Base-by-base conservation (phyloP, 2,329 filamentous ascomycete species). In the Chaetomium sp. region DNA sequence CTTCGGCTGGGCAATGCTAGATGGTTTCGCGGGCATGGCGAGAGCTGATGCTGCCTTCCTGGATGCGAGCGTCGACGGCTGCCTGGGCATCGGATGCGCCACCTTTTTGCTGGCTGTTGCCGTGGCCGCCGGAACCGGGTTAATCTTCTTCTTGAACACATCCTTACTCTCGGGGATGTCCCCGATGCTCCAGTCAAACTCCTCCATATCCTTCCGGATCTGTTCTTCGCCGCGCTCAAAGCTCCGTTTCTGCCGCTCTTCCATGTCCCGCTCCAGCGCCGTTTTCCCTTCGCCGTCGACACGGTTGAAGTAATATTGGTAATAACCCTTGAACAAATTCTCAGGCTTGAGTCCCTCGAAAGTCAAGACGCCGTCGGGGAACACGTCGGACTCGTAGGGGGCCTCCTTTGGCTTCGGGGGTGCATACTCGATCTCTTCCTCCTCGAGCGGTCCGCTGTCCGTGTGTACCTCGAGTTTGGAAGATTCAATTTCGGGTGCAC, bases 371-470 rank as follows among this genome's bases (percentile, higher is more conserved):
- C 80, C 81, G 54, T 82, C 78, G 4, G 87, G 87, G 67, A 90
- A 86, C 64, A 90, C 83, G 61, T 92, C 89, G 23, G 89, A 90
- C 70, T 89, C 82, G 72, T 91, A 91, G 0, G 85, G 85, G 12
- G 87, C 78, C n/a, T 87, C 83, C 69, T 83, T 84, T 1, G 88
- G 84, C 66, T 82, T 88, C 0, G 92, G 92, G 6, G 94, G 92
- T 75, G 92, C 93, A 75, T 96, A 97, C 80, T 98, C 95, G 66
- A 94, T 87, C 62, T 97, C 93, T 29, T 88, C 87, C 53, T 91
- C 87, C 29, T 84, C 79, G 16, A 79, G 71, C 2, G 74, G 73
- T 58, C 80, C 82, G 47, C 79, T 77, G 59, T 88, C 85, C 4
- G 82, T 81, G 62, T 88, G 86, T 47, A 87, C 80, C 58, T 88